A percentile compares a stretch with the other conserved stretches of the same genome.
phyloP scores from a whole-genome alignment of 495 filamentous ascomycete species.

The Echria macrotheca region DNA sequence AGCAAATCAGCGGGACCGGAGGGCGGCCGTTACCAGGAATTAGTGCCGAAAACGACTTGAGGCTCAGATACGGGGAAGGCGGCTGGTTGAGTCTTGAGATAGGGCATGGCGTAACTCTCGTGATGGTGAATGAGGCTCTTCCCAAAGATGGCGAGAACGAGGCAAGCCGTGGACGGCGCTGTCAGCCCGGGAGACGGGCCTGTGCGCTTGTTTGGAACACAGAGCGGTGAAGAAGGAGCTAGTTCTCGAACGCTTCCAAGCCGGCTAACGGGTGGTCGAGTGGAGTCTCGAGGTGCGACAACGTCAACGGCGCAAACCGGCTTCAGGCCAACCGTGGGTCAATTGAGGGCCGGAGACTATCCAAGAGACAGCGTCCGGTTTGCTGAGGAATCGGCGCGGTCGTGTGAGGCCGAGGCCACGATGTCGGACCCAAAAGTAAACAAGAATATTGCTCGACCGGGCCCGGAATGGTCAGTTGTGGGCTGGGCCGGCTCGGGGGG shows the following conservation, averaged over 20 bases:
- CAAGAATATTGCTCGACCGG: constrained; percentile 10
- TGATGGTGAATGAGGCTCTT: too few species aligned
- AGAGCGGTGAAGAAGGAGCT: constrained; percentile 12
- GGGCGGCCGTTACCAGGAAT: constrained; percentile 16
- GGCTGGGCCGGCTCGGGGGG: constrained; percentile 14
- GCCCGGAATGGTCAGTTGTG: constrained; percentile 8
- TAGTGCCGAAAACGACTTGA: constrained; percentile 18
- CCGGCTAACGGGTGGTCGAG: constrained; percentile 10
- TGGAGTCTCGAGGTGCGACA: constrained; percentile 15
- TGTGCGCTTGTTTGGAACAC: constrained; percentile 15
- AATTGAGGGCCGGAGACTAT: constrained; percentile 18
- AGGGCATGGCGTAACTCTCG: constrained; percentile 28
- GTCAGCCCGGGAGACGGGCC: constrained; percentile 16
- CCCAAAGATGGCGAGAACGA: too few species aligned
- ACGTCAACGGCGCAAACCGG: constrained; percentile 19
- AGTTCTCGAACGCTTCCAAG: constrained; percentile 1
- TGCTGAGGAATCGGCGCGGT: too few species aligned
- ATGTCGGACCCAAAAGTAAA: constrained; percentile 1
- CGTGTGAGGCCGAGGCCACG: constrained; percentile 1
- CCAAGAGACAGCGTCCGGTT: too few species aligned
- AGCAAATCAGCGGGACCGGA: constrained; percentile 23
- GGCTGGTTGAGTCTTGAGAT: constrained; percentile 14
- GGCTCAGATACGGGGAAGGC: constrained; percentile 24
- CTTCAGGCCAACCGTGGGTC: constrained; percentile 17
- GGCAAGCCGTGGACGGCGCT: too few species aligned